Evolutionary conservation across 306 rosid species (phyloP).

Genomic region (Glycyrrhiza uralensis): DNA sequence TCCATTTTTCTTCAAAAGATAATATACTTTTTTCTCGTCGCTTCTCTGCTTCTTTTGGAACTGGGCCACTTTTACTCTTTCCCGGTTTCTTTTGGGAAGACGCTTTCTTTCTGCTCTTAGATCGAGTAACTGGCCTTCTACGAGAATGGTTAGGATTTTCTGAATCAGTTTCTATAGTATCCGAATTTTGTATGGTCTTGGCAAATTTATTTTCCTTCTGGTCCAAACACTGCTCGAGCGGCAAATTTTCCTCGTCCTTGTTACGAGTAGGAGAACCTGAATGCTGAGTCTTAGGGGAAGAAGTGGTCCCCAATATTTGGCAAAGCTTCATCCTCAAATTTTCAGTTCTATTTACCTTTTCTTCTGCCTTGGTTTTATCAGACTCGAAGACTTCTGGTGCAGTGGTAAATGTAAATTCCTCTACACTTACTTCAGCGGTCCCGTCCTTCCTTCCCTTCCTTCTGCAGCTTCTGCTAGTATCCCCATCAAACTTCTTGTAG

Average conservation of each 20-base stretch:
- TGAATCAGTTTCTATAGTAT: slow-evolving; percentile 86
- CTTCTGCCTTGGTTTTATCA: slow-evolving; percentile 37
- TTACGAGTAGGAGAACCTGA: slow-evolving; percentile 42
- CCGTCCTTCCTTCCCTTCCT: slow-evolving; percentile 46
- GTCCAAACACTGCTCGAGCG: slow-evolving; percentile 38
- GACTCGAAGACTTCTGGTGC: slow-evolving; percentile 31
- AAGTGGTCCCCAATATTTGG: slow-evolving; percentile 68
- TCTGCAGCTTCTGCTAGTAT: slow-evolving; percentile 25
- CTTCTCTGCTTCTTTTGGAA: slow-evolving; percentile 38
- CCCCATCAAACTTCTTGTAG: slow-evolving; percentile 40
- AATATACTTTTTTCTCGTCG: slow-evolving; percentile 40
- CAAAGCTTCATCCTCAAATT: slow-evolving; percentile 76
- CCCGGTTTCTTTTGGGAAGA: slow-evolving; percentile 35
- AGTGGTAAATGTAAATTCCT: slow-evolving; percentile 53
- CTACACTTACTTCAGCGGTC: slow-evolving; percentile 36
- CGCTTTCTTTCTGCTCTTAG: slow-evolving; percentile 51
- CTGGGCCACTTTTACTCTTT: slow-evolving; percentile 36
- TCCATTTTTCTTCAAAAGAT: slow-evolving; percentile 41
- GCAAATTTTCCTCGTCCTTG: slow-evolving; percentile 32
- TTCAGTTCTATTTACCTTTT: slow-evolving; percentile 55
- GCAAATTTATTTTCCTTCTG: slow-evolving; percentile 38
- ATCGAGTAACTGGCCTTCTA: slow-evolving; percentile 67
- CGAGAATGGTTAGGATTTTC: slow-evolving; percentile 50
- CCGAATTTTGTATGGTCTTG: slow-evolving; percentile 60
- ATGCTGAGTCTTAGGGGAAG: slow-evolving; percentile 50